Evolutionary conservation across 768 basidiomycete genomes (phyloP).

Genomic region (Clavaria fumosa): DNA sequence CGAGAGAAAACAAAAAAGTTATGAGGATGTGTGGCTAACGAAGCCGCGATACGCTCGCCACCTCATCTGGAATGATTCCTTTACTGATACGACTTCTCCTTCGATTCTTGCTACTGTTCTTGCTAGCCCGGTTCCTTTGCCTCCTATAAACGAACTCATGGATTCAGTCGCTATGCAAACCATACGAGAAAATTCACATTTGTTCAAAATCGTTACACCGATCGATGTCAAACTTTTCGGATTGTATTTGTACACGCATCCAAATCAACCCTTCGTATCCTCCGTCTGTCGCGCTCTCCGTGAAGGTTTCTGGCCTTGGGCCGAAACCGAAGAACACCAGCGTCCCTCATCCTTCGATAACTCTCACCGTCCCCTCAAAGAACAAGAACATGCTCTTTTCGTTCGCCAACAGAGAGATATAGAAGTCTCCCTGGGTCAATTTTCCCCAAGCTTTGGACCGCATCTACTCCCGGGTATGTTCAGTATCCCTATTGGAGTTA

Average conservation of each 20-base stretch:
- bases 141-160: not conserved
- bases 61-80: conserved; percentile 6
- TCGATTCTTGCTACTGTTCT: not conserved
- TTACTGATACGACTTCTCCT: conserved; percentile 4
- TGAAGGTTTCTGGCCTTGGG: conserved; percentile 21
- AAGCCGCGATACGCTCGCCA: conserved; percentile 6
- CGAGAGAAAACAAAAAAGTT: not conserved
- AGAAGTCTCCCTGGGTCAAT: conserved; percentile 14
- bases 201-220: conserved; percentile 14
- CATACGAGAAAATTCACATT: conserved; percentile 2
- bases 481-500: not conserved
- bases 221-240: conserved; percentile 14
- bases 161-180: not conserved
- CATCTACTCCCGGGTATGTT: not conserved
- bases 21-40: not conserved
- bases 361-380: not conserved
- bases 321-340: conserved; percentile 6
- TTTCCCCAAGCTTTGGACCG: conserved; percentile 20
- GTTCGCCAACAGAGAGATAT: conserved; percentile 15
- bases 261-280: conserved; percentile 16
- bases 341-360: not conserved
- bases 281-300: conserved; percentile 13
- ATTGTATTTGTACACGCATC: conserved; percentile 12
- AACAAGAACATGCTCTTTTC: not conserved
- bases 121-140: not conserved